Base-by-base conservation (phyloP, 305 asterid species). In the Solanum aculeatissimum region DNA sequence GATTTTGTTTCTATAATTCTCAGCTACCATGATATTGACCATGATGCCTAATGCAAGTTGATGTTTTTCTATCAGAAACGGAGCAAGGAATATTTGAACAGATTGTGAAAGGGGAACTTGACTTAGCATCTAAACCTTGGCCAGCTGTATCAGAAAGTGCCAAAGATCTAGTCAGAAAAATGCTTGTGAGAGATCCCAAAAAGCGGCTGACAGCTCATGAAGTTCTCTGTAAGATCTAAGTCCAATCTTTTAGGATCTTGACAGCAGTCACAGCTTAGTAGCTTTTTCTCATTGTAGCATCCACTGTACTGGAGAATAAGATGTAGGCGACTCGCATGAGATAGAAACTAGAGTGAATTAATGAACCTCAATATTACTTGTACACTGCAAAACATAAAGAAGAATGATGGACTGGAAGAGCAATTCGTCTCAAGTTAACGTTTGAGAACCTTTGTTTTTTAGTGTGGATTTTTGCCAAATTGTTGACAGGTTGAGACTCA, bases 81-180 rank as follows among this genome's bases (percentile, higher is more conserved):
- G 98, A 94, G 66, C 96, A 93, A 89, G 98, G 96, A 71, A 93
- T 94, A 81, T 94, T 94, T 57, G 97, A 94, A 85, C 97, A 93
- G 89, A 95, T 94, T 87, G 89, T 93, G 85, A 92, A 84, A 86
- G 98, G 95, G 45, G 95, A 94, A 62, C 94, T 94, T 49, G 98
- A 94, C 87, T 94, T 94, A 85, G 92, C 84, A 29, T 93, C 98
- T 38, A 97, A 94, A 85, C 98, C 98, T 47, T 94, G 98, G 98
- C 98, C 98, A 14, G 89, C 90, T 81, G 86, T 94, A 84, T 94
- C 98, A 13, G 97, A 93, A 35, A 90, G 95, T 63, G 96, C 98
- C 29, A 94, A 94, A 86, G 98, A 94, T 84, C 95, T 94, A 8
- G 94, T 94, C 38, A 88, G 93, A 87, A 89, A 83, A 86, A 94